Conservation (phyloP, 345 rosid species). For the Murraya paniculata region DNA sequence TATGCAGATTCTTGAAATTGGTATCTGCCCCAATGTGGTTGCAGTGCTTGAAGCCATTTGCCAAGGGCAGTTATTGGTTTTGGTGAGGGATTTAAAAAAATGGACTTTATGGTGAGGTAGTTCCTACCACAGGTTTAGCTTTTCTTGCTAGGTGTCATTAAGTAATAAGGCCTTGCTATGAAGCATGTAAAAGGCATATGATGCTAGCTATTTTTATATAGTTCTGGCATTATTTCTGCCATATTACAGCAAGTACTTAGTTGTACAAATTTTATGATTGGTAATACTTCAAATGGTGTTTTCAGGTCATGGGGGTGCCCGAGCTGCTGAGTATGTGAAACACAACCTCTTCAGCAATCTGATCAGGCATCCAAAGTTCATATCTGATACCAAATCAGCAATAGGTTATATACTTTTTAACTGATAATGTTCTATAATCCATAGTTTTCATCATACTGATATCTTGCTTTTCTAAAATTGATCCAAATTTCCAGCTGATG, state of each 20-base stretch:
- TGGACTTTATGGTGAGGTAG: slow-evolving; percentile 8
- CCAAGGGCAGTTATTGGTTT: slow-evolving; percentile 10
- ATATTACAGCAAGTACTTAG: neutral
- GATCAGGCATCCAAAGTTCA: slow-evolving; percentile 92
- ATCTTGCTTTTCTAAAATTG: slow-evolving; percentile 13
- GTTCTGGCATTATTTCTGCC: neutral
- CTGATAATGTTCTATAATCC: neutral
- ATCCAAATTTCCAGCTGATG: slow-evolving; percentile 61
- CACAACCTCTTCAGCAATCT: slow-evolving; percentile 91
- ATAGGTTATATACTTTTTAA: slow-evolving; percentile 52
- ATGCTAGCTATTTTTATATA: slow-evolving; percentile 1
- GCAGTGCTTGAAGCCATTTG: slow-evolving; percentile 27
- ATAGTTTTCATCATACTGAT: slow-evolving; percentile 17
- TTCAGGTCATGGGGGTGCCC: slow-evolving; percentile 98
- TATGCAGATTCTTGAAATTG: slow-evolving; percentile 25
- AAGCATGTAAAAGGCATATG: neutral
- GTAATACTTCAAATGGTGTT: slow-evolving; percentile 19
- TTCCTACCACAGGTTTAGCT: slow-evolving; percentile 3
- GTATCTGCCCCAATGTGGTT: slow-evolving; percentile 21
- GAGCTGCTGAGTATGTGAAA: slow-evolving; percentile 98
- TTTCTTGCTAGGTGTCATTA: slow-evolving; percentile 9
- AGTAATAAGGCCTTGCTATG: neutral
- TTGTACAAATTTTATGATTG: neutral
- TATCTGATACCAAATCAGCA: slow-evolving; percentile 89
- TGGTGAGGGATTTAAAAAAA: slow-evolving; percentile 16